Base-by-base conservation (phyloP, 148 eudicot genomes). In the Nepenthes mirabilis region DNA sequence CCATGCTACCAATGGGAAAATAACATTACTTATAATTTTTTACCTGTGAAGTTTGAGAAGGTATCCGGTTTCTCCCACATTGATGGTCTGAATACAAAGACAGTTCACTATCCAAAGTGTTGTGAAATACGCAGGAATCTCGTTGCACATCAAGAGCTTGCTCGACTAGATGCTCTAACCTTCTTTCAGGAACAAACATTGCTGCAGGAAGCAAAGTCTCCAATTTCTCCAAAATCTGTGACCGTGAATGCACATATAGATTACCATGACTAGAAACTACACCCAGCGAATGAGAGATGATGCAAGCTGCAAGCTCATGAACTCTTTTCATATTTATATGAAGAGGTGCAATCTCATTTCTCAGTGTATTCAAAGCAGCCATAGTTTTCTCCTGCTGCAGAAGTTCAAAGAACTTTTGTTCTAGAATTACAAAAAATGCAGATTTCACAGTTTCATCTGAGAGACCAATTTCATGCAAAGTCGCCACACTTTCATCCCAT, bases 51-150 rank as follows among this genome's bases (percentile, higher is more conserved):
- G 97, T 81, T 59, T 77, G 85, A 48, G 72, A 76, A 76, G 97
- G 97, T 61, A 89, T 86, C 69, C 74, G 76, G 66, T 75, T 81
- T 74, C 73, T 86, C 61, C 94, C 97, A 82, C 97, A 89, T 45
- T 71, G 79, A 70, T 89, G 97, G 66, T 89, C 94, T 53, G 82
- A 53, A 59, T 77, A 85, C 70, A 89, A 66, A 40, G 97, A 86
- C 70, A 86, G 72, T 50, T 86, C 83, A 58, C 63, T 68, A 68
- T 78, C 82, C 64, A 69, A 75, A 47, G 90, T 74, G 70, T 89
- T 89, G 74, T 89, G 97, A 74, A 74, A 83, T 63, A 68, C 52
- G 59, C 97, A 89, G 54, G 80, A 65, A 36, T 66, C 78, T 47
- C 75, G 78, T 67, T 89, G 94, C 72, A 83, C 68, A 70, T 71